Percentiles rank a stretch among this genome's conserved stretches.
phyloP scores from a whole-genome alignment of 164 flowering plant genomes.

The Vitis labrusca region DNA sequence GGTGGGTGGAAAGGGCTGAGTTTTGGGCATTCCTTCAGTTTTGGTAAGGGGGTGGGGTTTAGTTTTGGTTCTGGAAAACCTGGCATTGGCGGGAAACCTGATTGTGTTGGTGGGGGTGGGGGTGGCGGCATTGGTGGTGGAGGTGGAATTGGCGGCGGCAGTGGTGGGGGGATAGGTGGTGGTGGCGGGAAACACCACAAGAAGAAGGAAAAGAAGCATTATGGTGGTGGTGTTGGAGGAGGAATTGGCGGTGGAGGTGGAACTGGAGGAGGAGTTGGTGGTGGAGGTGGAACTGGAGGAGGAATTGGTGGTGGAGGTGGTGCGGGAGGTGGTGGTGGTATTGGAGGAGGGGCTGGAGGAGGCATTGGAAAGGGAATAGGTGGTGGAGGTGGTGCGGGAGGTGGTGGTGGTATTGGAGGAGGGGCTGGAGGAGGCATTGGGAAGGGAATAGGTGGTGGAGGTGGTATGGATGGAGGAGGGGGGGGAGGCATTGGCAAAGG shows the following conservation, averaged over 20 bases:
- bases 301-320: conserved; percentile 17
- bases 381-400: conserved; percentile 16
- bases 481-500: conserved; percentile 12
- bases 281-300: conserved; percentile 7
- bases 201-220: not conserved
- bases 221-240: conserved; percentile 7
- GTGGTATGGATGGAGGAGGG: conserved; percentile 17
- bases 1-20: conserved; percentile 20
- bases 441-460: conserved; percentile 6
- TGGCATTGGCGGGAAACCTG: not conserved
- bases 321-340: conserved; percentile 6
- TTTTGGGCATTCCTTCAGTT: conserved; percentile 13
- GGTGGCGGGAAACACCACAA: not conserved
- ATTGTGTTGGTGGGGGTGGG: conserved; percentile 5
- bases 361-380: conserved; percentile 6
- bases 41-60: conserved; percentile 16
- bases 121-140: not conserved
- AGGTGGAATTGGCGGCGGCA: conserved; percentile 2
- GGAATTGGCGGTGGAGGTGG: conserved; percentile 1
- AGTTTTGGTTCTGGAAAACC: conserved; percentile 8
- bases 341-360: conserved; percentile 7
- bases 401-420: conserved; percentile 14
- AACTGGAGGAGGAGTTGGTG: conserved; percentile 10
- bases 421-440: conserved; percentile 13
- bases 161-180: conserved; percentile 5